Conservation (phyloP, 140 eudicot genomes). For the Flaveria floridana region DNA sequence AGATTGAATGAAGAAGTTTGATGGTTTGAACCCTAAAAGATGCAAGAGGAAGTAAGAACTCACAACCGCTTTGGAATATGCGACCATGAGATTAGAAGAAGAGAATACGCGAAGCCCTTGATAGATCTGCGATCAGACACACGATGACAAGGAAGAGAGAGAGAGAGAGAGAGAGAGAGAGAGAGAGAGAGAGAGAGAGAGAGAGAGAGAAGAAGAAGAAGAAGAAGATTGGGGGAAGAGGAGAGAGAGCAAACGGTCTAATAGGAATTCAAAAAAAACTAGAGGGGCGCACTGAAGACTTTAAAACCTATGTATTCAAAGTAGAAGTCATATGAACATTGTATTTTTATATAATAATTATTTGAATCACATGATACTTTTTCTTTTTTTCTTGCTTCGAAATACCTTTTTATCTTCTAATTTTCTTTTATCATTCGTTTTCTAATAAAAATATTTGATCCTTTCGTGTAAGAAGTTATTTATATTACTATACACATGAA, state of each 20-base stretch:
- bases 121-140: constrained; percentile 37
- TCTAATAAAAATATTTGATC: too few relatives aligned
- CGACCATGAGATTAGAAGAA: constrained; percentile 11
- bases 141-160: not conserved
- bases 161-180: too few relatives aligned
- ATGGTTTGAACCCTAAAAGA: constrained; percentile 4
- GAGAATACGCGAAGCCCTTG: not conserved
- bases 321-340: too few relatives aligned
- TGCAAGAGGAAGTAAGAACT: constrained; percentile 5
- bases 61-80: constrained; percentile 13
- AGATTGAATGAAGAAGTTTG: constrained; percentile 27
- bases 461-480: too few relatives aligned
- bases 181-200: too few relatives aligned
- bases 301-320: constrained; percentile 1
- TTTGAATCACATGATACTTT: too few relatives aligned
- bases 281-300: constrained; percentile 5
- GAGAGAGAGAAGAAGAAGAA: too few relatives aligned
- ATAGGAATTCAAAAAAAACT: constrained; percentile 7
- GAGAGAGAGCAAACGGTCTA: constrained; percentile 26
- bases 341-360: too few relatives aligned
- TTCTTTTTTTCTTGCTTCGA: too few relatives aligned
- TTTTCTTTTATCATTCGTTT: too few relatives aligned
- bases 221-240: not conserved
- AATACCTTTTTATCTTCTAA: too few relatives aligned
- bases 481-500: too few relatives aligned